A percentile compares a stretch with the other conserved stretches of the same genome.
phyloP scores from a whole-genome alignment of 2,329 filamentous ascomycete species.

The Passalora sequoiae region DNA sequence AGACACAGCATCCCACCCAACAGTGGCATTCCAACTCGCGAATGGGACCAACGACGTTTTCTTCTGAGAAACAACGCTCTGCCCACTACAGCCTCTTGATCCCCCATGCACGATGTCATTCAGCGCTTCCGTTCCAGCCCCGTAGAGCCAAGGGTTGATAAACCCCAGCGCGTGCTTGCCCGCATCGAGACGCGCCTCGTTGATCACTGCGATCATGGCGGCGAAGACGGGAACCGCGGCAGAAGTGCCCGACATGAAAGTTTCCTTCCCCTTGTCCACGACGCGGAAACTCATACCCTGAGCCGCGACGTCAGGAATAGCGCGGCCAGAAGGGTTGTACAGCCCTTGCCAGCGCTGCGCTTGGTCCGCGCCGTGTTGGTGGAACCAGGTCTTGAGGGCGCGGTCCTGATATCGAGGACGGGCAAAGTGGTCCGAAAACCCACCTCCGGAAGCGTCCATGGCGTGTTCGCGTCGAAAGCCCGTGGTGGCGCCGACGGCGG shows the following conservation, averaged over 20 bases:
- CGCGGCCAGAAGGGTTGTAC: constrained; percentile 42
- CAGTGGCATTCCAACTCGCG: constrained; percentile 27
- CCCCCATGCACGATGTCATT: constrained; percentile 44
- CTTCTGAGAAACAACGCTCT: constrained; percentile 24
- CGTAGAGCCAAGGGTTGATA: constrained; percentile 58
- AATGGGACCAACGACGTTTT: constrained; percentile 16
- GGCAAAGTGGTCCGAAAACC: constrained; percentile 42
- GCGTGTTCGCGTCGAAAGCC: constrained; percentile 39
- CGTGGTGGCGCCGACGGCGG: constrained; percentile 41
- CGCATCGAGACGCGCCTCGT: constrained; percentile 35
- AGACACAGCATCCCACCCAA: constrained; percentile 33
- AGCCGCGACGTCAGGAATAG: constrained; percentile 44
- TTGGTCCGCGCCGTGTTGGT: constrained; percentile 31
- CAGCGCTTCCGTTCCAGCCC: constrained; percentile 35
- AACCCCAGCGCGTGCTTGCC: constrained; percentile 52
- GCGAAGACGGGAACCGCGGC: constrained; percentile 56
- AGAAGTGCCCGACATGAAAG: constrained; percentile 46
- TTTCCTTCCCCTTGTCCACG: constrained; percentile 41
- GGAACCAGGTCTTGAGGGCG: constrained; percentile 38
- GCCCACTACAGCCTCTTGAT: constrained; percentile 36
- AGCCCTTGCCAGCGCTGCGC: constrained; percentile 35
- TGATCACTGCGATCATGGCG: constrained; percentile 25
- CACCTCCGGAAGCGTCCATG: constrained; percentile 42
- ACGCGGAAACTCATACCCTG: constrained; percentile 49
- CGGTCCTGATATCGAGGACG: constrained; percentile 41